Base-by-base conservation (phyloP, 2,329 filamentous ascomycete species). In the Trichoderma atroviride region DNA sequence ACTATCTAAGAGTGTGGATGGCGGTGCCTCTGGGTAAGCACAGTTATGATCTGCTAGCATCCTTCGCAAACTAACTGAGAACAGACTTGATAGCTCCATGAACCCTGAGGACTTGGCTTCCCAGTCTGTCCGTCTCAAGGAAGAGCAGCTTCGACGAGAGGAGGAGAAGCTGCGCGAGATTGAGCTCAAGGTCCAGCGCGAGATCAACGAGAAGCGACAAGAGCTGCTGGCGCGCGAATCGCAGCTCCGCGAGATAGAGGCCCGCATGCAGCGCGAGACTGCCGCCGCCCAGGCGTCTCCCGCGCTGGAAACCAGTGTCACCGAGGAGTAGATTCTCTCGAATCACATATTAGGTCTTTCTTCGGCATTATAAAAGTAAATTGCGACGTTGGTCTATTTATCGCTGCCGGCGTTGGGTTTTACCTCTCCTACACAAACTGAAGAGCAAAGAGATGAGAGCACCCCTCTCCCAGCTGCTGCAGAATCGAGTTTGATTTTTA, bases 161-260 rank as follows among this genome's bases (percentile, higher is more conserved):
- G 96, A 99, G 86, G 96, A 99, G 91, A 99, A 99, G 87, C 91
- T 99, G 73, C 93, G 96, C 82, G 96, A 99, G 86, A 98, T 99
- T 80, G 96, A 99, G 81, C 87, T 97, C 86, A 99, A 99, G 91
- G 96, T 99, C 73, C 96, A 99, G 86, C 93, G 96, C 80, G 96
- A 99, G 84, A 99, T 99, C 86, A 97, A 97, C 84, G 96, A 98
- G 89, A 99, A 99, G 89, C 91, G 96, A 85, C 96, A 99, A 85
- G 96, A 99, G 84, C 88, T 99, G 72, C 81, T 99, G 83, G 96
- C 96, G 74, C 94, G 96, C 82, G 96, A 99, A 86, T 97, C 94
- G 78, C 96, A 99, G 85, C 89, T 99, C 76, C 95, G 96, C 83
- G 96, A 99, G 86, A 97, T 99, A 79, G 95, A 98, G 84, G 95